These are phyloP conservation scores for Penicillium palitans DNA, from an alignment of 2,329 filamentous ascomycete species.

Conservation along the genomic window DNA sequence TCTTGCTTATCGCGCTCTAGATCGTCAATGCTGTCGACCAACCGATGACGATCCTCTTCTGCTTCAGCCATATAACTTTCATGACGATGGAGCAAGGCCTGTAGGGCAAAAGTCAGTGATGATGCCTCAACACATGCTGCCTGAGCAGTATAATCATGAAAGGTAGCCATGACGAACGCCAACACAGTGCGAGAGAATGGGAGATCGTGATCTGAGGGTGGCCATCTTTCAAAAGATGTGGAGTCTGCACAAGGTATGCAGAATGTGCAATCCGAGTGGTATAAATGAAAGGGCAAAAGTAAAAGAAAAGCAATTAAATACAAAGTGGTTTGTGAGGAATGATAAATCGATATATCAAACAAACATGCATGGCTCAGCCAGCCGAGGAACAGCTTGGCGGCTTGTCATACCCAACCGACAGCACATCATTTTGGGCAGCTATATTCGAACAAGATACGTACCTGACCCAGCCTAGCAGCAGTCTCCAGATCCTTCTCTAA, in stretches of 20 bases:
- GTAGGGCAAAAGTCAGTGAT: constrained; percentile 70
- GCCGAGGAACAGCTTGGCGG: constrained; percentile 8
- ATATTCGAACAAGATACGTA: constrained; percentile 55
- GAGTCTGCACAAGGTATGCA: not conserved
- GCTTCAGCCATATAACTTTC: constrained; percentile 93
- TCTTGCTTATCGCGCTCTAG: constrained; percentile 72
- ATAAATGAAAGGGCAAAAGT: not conserved
- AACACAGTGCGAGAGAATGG: constrained; percentile 32
- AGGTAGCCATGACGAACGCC: constrained; percentile 33
- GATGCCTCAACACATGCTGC: constrained; percentile 33
- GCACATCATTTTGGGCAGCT: constrained; percentile 8
- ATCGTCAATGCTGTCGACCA: constrained; percentile 70
- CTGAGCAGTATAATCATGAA: constrained; percentile 24
- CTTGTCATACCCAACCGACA: constrained; percentile 4
- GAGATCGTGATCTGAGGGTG: constrained; percentile 21
- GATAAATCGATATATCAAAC: constrained; percentile 23
- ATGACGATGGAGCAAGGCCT: constrained; percentile 90
- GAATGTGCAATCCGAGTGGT: not conserved
- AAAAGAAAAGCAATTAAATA: constrained; percentile 9
- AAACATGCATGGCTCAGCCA: constrained; percentile 24
- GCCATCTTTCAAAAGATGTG: constrained; percentile 23
- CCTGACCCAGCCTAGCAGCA: constrained; percentile 87
- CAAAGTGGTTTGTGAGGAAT: constrained; percentile 16
- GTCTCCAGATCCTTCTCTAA: constrained; percentile 85
- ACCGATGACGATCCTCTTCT: constrained; percentile 75